phyloP scores from a whole-genome alignment of 352 stramenopile species.

The Pythium periplocum region DNA sequence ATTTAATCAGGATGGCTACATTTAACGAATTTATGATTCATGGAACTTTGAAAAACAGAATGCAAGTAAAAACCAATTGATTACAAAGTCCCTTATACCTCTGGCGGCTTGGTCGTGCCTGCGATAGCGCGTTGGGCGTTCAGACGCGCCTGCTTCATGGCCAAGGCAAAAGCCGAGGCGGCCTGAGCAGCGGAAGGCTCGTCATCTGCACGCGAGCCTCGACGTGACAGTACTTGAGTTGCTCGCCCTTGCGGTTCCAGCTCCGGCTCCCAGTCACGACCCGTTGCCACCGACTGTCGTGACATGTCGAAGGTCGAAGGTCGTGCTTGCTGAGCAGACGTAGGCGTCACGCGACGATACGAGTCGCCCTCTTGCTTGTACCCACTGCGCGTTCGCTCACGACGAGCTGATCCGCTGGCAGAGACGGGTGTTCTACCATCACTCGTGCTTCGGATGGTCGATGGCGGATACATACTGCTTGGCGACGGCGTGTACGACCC shows the following conservation, averaged over 20 bases:
- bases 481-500: neutral
- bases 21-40: no score
- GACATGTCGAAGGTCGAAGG: neutral
- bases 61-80: no score
- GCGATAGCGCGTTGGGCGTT: conserved; percentile 45
- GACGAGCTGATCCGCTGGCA: no score
- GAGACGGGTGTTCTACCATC: no score
- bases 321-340: conserved; percentile 2
- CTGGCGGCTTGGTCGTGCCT: conserved; percentile 3
- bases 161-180: conserved; percentile 63
- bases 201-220: conserved; percentile 7
- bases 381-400: no score
- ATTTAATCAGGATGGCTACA: no score
- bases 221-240: neutral
- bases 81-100: conserved; percentile 1
- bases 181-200: conserved; percentile 36
- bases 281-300: neutral
- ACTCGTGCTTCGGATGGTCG: no score
- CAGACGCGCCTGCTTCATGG: conserved; percentile 73
- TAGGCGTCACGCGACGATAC: neutral
- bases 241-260: neutral
- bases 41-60: no score
- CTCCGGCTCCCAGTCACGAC: neutral
- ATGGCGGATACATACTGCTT: neutral
- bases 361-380: no score